Evolutionary conservation across 2,329 filamentous ascomycete species (phyloP), one percentile per base, ranked within the genome.

Genomic region (Ciborinia camelliae): DNA sequence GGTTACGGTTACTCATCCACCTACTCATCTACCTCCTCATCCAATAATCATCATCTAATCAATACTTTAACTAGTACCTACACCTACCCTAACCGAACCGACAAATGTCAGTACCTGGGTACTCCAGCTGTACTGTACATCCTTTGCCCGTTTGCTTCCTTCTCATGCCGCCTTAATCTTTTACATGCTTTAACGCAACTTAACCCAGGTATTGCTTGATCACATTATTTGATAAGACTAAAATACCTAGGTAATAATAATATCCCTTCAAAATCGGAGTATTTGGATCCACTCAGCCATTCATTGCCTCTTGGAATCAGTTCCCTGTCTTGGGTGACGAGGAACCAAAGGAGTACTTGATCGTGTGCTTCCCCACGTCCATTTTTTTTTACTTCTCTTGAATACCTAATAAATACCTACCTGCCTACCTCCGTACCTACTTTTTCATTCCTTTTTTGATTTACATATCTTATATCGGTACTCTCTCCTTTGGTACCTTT

Each of bases 291-390:
- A 55, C 61, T 57, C 30, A 28, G 55, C 50, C 60, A 55, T 51
- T 57, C 30, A 35, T 47, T 15, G 20, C 23, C 28, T 30, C 37
- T 48, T 47, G 41, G n/a, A 32, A 50, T n/a, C 28, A 32, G 10
- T 35, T n/a, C 48, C 45, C n/a, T 52, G 51, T 51, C 47, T 41
- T 52, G 47, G 18, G 37, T 48, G 35, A 45, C 32, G 52, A 55
- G 14, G 15, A 41, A 18, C 30, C 20, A 37, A 57, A 58, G 23
- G 39, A 32, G 39, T 63, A 58, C 51, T 63, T 63, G 61, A 63
- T 63, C 61, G 61, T 63, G 61, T 63, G 61, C 30, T 45, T 57
- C 51, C 30, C 51, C 52, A 32, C 39, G 18, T 63, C 14, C 3
- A 35, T 48, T 30, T 35, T 23, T 20, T 45, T 12, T 23, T n/a